Evolutionary conservation across 1,139 yeast genomes (phyloP), one percentile per base, ranked within the genome.

Genomic region (Wickerhamomyces sp.): DNA sequence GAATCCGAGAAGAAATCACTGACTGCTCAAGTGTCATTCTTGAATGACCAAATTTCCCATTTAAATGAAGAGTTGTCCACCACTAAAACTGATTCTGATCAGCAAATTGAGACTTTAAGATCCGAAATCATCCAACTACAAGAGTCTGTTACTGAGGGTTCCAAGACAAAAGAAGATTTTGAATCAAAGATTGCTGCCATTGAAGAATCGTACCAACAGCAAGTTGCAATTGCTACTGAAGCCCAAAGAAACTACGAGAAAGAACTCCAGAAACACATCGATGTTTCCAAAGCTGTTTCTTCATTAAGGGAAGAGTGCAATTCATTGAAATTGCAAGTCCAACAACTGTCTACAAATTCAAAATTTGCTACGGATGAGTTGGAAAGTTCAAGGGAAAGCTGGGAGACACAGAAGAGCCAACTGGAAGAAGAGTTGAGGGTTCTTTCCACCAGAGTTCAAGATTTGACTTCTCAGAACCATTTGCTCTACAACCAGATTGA

Each of bases 401-500:
- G 78, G 75, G 63, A 60, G 5, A 38, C 60, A 5, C 72, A 68
- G 50, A 61, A 56, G 44, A 39, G 51, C 5, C 55, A 64, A 2
- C 57, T 75, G 23, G 79, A 78, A 43, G 78, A 74, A 26, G 81
- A 82, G 39, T 54, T 82, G 33, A 65, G 64, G 11, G 52, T 58
- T 16, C 61, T 73, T 9, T 66, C 66, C 22, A 49, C 62, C 2
- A 70, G 77, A 44, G 54, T 74, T 20, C 66, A 71, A 19, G 91
- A 82, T 37, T 58, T 84, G 31, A 64, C 73, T 21, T 67, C 74
- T 16, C 95, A 86, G 52, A 84, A 86, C 52, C 65, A 72, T 32
- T 64, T 85, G 11, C 62, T 86, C 22, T 71, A 82, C 47, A 80
- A 78, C 45, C 94, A 85, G 55, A 59, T 87, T 26, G 94, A 86